Base-by-base conservation (phyloP, 2,329 filamentous ascomycete species). In the Cytospora piceicola region DNA sequence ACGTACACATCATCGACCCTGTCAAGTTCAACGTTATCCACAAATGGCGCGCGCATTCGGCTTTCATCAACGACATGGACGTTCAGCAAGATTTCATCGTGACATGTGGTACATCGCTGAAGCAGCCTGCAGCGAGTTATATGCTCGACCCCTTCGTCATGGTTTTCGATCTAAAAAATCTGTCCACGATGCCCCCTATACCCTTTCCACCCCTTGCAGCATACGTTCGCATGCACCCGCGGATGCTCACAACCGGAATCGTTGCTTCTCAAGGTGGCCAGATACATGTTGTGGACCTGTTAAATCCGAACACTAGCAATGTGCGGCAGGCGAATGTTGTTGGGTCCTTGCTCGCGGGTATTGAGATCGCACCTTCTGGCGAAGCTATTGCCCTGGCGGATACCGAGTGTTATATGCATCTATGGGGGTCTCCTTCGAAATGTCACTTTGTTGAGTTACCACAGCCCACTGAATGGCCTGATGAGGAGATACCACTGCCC, bases 41-140 rank as follows among this genome's bases (percentile, higher is more conserved):
- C 75, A 88, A 87, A 14, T 99, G 95, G 91, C 92, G 92, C 75
- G 93, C 94, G 0, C 95, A 99, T 74, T 90, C 90, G 1, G 91
- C 92, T 11, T 87, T 89, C 60, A 92, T 99, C 75, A 97, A 93
- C 76, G 94, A 98, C 76, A 97, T 99, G 92, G 95, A 99, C 79
- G 93, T 94, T 11, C 92, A 95, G 74, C 92, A 95, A 73, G 94
- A 98, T 76, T 95, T 95, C 70, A 88, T 99, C 62, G 91, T 98
- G 27, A 98, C 95, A 5, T 99, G 95, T 76, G 95, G 95, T 42
- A 96, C 92, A 78, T 96, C 94, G 1, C 85, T 93, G 29, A 88
- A 94, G 70, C 93, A 94, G 73, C 83, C 92, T 70, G 87, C 90
- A 42, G 78, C 80, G 2, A 88, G 88, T 51, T 91, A 91, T 69